Conservation (phyloP, 306 rosid species). For the Acacia acuminata region DNA sequence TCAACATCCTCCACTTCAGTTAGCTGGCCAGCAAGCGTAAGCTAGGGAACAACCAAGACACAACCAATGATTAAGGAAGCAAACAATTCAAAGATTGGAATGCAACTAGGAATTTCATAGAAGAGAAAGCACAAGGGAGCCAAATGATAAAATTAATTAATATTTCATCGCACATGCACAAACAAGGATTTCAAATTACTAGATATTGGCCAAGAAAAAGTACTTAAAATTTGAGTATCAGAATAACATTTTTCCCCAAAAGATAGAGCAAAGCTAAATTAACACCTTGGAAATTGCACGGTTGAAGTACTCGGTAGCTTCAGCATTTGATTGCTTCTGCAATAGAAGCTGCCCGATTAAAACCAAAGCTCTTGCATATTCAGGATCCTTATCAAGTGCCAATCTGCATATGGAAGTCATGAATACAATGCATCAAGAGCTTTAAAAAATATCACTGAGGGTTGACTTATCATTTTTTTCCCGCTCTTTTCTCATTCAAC, state of each 20-base stretch:
- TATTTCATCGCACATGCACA: not conserved
- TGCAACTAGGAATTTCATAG: slow-evolving; percentile 10
- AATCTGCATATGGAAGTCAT: slow-evolving; percentile 46
- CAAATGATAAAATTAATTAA: not conserved
- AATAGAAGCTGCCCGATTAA: slow-evolving; percentile 77
- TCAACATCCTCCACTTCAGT: slow-evolving; percentile 58
- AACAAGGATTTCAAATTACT: not conserved
- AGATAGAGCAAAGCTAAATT: not conserved
- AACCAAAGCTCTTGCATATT: slow-evolving; percentile 63
- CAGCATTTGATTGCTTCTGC: slow-evolving; percentile 59
- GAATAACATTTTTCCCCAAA: slow-evolving; percentile 15
- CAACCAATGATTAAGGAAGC: slow-evolving; percentile 21
- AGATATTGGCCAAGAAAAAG: slow-evolving; percentile 6
- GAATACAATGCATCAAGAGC: slow-evolving; percentile 32
- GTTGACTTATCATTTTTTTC: slow-evolving; percentile 9
- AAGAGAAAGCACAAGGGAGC: slow-evolving; percentile 13
- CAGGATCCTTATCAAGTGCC: slow-evolving; percentile 91
- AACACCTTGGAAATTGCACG: slow-evolving; percentile 77
- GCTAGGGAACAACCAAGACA: slow-evolving; percentile 49
- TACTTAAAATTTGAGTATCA: not conserved
- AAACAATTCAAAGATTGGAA: slow-evolving; percentile 20
- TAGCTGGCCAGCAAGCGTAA: slow-evolving; percentile 59
- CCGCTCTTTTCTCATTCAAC: not conserved
- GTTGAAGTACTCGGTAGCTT: slow-evolving; percentile 66
- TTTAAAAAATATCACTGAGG: not conserved